Conservation (phyloP, 441 rosid genomes). For the Populus hybrid region DNA sequence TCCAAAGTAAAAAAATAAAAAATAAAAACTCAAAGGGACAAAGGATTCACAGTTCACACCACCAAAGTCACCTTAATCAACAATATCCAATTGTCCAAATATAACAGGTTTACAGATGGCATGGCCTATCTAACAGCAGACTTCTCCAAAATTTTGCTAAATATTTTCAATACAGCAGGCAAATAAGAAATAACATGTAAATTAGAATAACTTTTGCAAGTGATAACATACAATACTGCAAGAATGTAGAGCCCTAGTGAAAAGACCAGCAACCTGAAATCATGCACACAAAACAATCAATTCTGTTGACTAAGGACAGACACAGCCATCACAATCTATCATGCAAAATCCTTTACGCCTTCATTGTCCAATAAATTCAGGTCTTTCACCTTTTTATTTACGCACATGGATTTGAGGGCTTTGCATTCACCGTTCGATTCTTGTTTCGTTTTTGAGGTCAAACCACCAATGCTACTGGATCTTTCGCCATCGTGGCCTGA, state of each 20-base stretch:
- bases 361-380: constrained; percentile 27
- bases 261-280: constrained; percentile 36
- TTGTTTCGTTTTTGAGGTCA: constrained; percentile 22
- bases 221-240: constrained; percentile 35
- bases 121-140: constrained; percentile 28
- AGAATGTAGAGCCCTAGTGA: constrained; percentile 37
- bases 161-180: constrained; percentile 33
- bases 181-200: constrained; percentile 32
- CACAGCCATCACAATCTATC: constrained; percentile 35
- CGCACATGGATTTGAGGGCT: constrained; percentile 25
- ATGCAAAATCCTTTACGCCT: constrained; percentile 32
- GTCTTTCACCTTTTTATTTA: constrained; percentile 33
- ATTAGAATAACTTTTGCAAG: constrained; percentile 26
- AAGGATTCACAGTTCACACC: background rate
- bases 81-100: constrained; percentile 28
- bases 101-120: constrained; percentile 16
- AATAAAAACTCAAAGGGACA: background rate
- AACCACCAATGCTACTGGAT: constrained; percentile 28
- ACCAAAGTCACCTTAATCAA: constrained; percentile 24
- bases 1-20: background rate
- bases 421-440: constrained; percentile 21
- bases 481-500: constrained; percentile 28
- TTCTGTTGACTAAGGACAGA: constrained; percentile 39
- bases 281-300: constrained; percentile 37
- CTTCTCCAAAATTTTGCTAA: constrained; percentile 36